Evolutionary conservation across 2,329 filamentous ascomycete genomes (phyloP).

Genomic region (Cylindrodendrum hubeiense): DNA sequence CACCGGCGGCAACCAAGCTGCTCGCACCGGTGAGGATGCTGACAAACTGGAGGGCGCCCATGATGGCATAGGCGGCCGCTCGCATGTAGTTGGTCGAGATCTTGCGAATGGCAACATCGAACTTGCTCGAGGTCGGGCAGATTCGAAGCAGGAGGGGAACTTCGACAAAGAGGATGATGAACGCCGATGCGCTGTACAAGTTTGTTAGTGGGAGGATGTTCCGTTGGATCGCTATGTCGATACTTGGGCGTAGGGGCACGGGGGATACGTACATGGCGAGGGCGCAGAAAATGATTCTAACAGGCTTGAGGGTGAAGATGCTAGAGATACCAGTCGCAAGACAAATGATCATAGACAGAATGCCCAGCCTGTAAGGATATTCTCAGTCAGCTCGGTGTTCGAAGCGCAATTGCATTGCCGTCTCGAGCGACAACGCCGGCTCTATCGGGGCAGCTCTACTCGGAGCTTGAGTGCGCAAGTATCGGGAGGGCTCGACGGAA

Average conservation of each 20-base stretch:
- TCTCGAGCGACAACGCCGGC: constrained; percentile 2
- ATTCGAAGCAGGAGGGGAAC: constrained; percentile 96
- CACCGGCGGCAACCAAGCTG: constrained; percentile 86
- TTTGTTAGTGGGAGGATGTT: constrained; percentile 45
- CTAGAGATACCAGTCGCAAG: constrained; percentile 77
- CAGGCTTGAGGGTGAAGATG: constrained; percentile 67
- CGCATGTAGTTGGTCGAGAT: constrained; percentile 98
- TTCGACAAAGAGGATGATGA: constrained; percentile 87
- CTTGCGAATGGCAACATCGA: constrained; percentile 89
- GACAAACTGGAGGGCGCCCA: constrained; percentile 88
- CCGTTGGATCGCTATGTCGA: background rate
- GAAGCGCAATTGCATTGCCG: constrained; percentile 12
- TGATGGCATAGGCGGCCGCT: constrained; percentile 84
- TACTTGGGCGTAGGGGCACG: background rate
- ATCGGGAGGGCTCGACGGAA: constrained; percentile 5
- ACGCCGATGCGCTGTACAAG: constrained; percentile 70
- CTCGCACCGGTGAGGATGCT: constrained; percentile 75
- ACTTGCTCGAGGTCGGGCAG: constrained; percentile 91
- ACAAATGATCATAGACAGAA: constrained; percentile 78
- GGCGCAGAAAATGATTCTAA: constrained; percentile 65
- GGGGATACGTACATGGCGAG: constrained; percentile 63
- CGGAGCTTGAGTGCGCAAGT: constrained; percentile 25
- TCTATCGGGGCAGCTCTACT: constrained; percentile 17
- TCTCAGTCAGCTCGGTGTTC: constrained; percentile 25
- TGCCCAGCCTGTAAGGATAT: constrained; percentile 68